These are phyloP conservation scores for Penicillium atrosanguineum DNA, from an alignment of 495 filamentous ascomycete species.

Conservation along the genomic window DNA sequence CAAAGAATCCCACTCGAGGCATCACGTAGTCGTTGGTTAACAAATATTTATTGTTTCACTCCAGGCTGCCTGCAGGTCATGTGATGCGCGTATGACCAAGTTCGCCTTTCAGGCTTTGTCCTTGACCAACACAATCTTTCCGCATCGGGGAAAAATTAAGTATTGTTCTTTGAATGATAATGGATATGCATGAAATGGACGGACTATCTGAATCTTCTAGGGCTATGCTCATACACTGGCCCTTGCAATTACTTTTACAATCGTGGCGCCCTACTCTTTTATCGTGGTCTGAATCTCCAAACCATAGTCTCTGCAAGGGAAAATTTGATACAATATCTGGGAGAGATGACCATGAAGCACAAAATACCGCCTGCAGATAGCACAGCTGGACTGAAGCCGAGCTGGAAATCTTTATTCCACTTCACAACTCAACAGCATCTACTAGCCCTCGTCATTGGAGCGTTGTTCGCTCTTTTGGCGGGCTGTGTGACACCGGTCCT, in stretches of 20 bases:
- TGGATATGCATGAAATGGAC: neutral
- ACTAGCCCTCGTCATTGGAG: slow-evolving; percentile 48
- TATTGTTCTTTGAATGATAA: slow-evolving; percentile 10
- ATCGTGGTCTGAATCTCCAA: neutral
- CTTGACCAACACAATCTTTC: slow-evolving; percentile 25
- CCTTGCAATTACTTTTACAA: neutral
- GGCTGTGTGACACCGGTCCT: slow-evolving; percentile 62
- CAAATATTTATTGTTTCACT: neutral
- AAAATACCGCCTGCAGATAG: neutral
- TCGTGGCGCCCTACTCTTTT: neutral
- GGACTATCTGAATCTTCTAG: neutral
- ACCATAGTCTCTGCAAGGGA: neutral
- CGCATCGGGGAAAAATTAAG: slow-evolving; percentile 17
- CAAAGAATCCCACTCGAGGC: neutral
- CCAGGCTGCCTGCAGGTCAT: neutral
- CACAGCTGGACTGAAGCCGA: slow-evolving; percentile 14
- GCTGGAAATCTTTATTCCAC: slow-evolving; percentile 60
- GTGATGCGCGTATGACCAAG: neutral
- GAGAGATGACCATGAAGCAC: slow-evolving; percentile 1
- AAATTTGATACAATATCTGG: neutral
- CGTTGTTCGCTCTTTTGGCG: slow-evolving; percentile 56
- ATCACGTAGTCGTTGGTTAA: neutral
- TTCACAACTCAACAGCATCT: slow-evolving; percentile 68
- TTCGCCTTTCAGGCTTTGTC: slow-evolving; percentile 6
- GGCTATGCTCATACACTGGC: neutral